These are phyloP conservation scores for Hortaea werneckii DNA, from an alignment of 2,329 filamentous ascomycete species.

Conservation along the genomic window DNA sequence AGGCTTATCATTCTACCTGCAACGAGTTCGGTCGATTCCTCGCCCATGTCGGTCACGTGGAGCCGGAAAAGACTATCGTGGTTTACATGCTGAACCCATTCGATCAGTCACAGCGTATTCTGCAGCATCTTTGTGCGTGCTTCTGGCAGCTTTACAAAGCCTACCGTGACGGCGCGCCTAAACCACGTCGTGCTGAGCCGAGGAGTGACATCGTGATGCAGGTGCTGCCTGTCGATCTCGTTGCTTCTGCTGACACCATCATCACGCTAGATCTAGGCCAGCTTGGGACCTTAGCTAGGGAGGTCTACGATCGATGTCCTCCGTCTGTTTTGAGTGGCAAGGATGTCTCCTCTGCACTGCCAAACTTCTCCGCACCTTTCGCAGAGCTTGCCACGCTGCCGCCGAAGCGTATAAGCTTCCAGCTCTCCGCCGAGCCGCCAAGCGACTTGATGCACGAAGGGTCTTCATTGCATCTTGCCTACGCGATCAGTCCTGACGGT, in stretches of 20 bases:
- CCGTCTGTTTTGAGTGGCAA: constrained; percentile 20
- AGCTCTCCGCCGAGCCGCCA: constrained; percentile 56
- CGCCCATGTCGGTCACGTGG: constrained; percentile 9
- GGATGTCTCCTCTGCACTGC: constrained; percentile 28
- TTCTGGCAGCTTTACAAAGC: constrained; percentile 64
- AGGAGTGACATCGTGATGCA: constrained; percentile 61
- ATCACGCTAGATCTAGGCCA: constrained; percentile 52
- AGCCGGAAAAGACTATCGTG: constrained; percentile 47
- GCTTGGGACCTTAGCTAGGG: constrained; percentile 55
- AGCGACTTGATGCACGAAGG: constrained; percentile 68
- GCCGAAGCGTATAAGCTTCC: constrained; percentile 66
- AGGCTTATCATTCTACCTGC: constrained; percentile 15
- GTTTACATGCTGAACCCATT: constrained; percentile 68
- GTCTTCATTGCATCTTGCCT: constrained; percentile 69
- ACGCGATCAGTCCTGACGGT: constrained; percentile 63
- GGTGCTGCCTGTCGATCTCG: constrained; percentile 57
- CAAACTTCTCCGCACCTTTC: constrained; percentile 52
- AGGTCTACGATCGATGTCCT: constrained; percentile 67
- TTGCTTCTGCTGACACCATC: constrained; percentile 54
- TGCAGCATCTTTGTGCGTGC: constrained; percentile 59
- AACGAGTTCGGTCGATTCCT: constrained; percentile 19
- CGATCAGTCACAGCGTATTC: constrained; percentile 8
- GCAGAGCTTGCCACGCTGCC: constrained; percentile 62
- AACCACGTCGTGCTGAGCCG: constrained; percentile 43
- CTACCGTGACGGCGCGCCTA: constrained; percentile 54